These are phyloP conservation scores for Colletotrichum tropicale DNA, from an alignment of 2,329 filamentous ascomycete species.

Conservation along the genomic window DNA sequence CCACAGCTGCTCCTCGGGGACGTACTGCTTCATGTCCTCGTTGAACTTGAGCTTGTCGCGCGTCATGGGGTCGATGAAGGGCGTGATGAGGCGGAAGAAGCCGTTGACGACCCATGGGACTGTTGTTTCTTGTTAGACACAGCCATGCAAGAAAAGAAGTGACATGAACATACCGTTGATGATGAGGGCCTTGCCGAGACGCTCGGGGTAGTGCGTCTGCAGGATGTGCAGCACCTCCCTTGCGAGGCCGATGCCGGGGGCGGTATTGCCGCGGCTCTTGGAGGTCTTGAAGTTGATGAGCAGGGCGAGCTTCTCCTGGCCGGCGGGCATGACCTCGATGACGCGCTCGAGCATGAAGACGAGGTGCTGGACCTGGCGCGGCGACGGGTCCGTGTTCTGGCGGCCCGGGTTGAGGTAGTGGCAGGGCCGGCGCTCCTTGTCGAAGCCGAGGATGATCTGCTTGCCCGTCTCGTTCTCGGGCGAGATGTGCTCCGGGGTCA, in stretches of 20 bases:
- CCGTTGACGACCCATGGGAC: constrained; percentile 90
- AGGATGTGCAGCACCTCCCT: constrained; percentile 88
- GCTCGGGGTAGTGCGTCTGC: constrained; percentile 94
- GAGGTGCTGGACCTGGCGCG: constrained; percentile 89
- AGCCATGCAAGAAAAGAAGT: not conserved
- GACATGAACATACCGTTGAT: constrained; percentile 72
- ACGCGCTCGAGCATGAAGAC: constrained; percentile 95
- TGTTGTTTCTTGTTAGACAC: constrained; percentile 36
- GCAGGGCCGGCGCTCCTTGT: constrained; percentile 84
- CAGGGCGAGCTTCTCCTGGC: constrained; percentile 84
- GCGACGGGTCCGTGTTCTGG: constrained; percentile 89
- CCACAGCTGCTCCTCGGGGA: constrained; percentile 84
- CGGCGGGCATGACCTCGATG: constrained; percentile 84
- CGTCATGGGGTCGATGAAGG: constrained; percentile 95
- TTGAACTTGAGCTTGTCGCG: constrained; percentile 97
- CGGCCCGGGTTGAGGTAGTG: constrained; percentile 87
- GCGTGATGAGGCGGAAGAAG: constrained; percentile 95
- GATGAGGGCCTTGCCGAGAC: constrained; percentile 86
- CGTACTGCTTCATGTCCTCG: constrained; percentile 83
- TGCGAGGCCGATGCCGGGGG: constrained; percentile 75
- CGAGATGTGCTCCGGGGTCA: constrained; percentile 86
- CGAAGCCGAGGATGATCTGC: constrained; percentile 87
- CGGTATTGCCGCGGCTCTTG: constrained; percentile 73
- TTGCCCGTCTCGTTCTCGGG: constrained; percentile 97
- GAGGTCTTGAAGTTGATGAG: constrained; percentile 91